Conservation (phyloP, 108 stramenopile species). For the Skeletonema menzelii region DNA sequence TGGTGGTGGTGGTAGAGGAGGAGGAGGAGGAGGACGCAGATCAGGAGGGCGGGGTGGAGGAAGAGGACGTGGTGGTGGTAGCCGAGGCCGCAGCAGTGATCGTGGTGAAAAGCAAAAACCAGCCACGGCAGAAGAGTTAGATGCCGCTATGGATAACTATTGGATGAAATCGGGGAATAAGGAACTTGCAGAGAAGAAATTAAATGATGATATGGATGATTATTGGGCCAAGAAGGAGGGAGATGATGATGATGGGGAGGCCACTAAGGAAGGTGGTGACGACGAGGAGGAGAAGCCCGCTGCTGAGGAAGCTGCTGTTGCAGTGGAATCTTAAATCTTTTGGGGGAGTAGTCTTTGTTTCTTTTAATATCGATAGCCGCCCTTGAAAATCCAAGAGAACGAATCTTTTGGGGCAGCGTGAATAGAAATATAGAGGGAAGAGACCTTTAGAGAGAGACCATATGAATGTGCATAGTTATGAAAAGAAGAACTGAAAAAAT, state of each 20-base stretch:
- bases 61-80: background rate
- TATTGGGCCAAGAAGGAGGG: conserved; percentile 79
- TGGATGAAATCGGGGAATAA: conserved; percentile 75
- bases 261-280: conserved; percentile 22
- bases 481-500: background rate
- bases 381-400: background rate
- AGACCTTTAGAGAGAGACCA: background rate
- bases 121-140: conserved; percentile 76
- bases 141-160: conserved; percentile 85
- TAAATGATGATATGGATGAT: conserved; percentile 86
- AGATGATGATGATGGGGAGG: conserved; percentile 30
- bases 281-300: conserved; percentile 21
- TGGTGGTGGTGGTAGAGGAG: conserved; percentile 9
- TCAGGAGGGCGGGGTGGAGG: conserved; percentile 11
- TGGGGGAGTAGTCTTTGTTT: background rate
- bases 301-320: conserved; percentile 25
- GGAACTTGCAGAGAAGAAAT: conserved; percentile 78
- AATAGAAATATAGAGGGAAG: background rate
- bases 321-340: conserved; percentile 10
- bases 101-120: conserved; percentile 61
- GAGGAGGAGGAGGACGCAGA: conserved; percentile 6
- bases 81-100: background rate
- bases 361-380: background rate
- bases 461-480: background rate
- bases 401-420: background rate